Evolutionary conservation across 176 grass and related monocot genomes (phyloP).

Genomic region (Aegilops longissima): DNA sequence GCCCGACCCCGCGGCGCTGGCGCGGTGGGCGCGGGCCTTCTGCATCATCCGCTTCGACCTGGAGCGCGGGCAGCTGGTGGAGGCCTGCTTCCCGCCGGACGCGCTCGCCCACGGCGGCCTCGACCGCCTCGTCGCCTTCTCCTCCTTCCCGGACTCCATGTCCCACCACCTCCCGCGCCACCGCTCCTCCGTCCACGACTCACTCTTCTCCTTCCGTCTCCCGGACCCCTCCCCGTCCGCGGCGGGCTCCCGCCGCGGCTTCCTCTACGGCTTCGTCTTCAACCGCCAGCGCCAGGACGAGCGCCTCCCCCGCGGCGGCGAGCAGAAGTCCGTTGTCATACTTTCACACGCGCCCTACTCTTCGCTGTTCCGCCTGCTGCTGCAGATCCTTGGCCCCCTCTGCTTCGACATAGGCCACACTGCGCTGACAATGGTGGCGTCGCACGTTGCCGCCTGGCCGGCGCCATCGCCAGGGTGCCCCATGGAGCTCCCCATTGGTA

Average conservation of each 20-base stretch:
- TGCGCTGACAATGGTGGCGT: slow-evolving; percentile 79
- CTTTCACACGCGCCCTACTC: slow-evolving; percentile 77
- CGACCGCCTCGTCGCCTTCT: slow-evolving; percentile 86
- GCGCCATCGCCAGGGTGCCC: slow-evolving; percentile 46
- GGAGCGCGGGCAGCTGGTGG: slow-evolving; percentile 87
- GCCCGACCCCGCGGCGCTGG: slow-evolving; percentile 54
- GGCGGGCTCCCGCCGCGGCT: slow-evolving; percentile 24
- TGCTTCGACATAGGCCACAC: slow-evolving; percentile 89
- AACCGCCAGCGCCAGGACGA: slow-evolving; percentile 97
- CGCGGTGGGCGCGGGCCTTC: slow-evolving; percentile 79
- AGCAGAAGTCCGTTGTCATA: slow-evolving; percentile 95
- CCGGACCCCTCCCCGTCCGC: slow-evolving; percentile 39
- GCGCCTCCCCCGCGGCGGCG: slow-evolving; percentile 88
- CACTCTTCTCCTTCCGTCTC: slow-evolving; percentile 93
- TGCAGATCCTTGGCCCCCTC: slow-evolving; percentile 97
- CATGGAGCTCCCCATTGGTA: slow-evolving; percentile 91
- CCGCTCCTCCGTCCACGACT: slow-evolving; percentile 90
- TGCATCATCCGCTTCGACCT: slow-evolving; percentile 96
- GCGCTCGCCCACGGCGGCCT: slow-evolving; percentile 58
- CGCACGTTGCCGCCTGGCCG: slow-evolving; percentile 88
- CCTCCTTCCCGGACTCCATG: slow-evolving; percentile 99
- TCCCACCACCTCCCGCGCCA: slow-evolving; percentile 93
- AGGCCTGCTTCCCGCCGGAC: slow-evolving; percentile 69
- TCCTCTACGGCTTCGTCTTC: slow-evolving; percentile 93
- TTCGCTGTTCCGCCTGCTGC: slow-evolving; percentile 70